Evolutionary conservation across 495 filamentous ascomycete species (phyloP).

Genomic region (Astrothelium macrocarpum): DNA sequence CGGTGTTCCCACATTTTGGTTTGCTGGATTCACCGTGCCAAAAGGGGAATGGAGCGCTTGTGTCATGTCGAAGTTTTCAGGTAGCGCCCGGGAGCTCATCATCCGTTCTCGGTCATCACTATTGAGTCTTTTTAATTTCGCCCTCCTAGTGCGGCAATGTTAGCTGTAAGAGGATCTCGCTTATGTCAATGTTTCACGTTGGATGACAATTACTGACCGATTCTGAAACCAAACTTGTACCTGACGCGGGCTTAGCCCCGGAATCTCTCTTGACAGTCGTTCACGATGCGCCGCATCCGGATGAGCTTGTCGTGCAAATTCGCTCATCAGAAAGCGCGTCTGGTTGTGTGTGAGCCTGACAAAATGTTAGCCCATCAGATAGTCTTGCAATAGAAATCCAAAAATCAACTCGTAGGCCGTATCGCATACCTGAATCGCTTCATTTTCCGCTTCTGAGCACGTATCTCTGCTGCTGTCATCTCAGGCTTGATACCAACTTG

Average conservation of each 20-base stretch:
- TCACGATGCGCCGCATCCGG: slow-evolving; percentile 91
- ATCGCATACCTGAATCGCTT: slow-evolving; percentile 76
- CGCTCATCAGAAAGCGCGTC: slow-evolving; percentile 93
- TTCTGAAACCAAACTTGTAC: slow-evolving; percentile 99
- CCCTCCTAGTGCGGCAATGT: slow-evolving; percentile 50
- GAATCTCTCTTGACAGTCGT: slow-evolving; percentile 81
- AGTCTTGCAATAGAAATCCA: not conserved
- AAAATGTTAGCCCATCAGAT: slow-evolving; percentile 5
- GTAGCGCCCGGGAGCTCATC: slow-evolving; percentile 85
- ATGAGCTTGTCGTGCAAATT: slow-evolving; percentile 91
- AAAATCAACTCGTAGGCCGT: not conserved
- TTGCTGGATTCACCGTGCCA: slow-evolving; percentile 34
- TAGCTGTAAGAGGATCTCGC: not conserved
- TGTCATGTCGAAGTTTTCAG: slow-evolving; percentile 85
- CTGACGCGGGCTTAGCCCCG: slow-evolving; percentile 83
- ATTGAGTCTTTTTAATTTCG: slow-evolving; percentile 89
- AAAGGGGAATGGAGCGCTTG: slow-evolving; percentile 77
- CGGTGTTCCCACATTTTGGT: slow-evolving; percentile 39
- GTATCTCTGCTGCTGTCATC: slow-evolving; percentile 58
- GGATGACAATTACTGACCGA: slow-evolving; percentile 48
- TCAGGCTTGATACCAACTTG: slow-evolving; percentile 42
- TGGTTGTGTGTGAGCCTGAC: slow-evolving; percentile 88
- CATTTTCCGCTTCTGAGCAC: slow-evolving; percentile 84
- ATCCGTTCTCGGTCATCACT: slow-evolving; percentile 89
- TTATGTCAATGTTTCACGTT: not conserved